Evolutionary conservation across 768 basidiomycete genomes (phyloP), one percentile per base, ranked within the genome.

Genomic region (Serpula lacrymans): DNA sequence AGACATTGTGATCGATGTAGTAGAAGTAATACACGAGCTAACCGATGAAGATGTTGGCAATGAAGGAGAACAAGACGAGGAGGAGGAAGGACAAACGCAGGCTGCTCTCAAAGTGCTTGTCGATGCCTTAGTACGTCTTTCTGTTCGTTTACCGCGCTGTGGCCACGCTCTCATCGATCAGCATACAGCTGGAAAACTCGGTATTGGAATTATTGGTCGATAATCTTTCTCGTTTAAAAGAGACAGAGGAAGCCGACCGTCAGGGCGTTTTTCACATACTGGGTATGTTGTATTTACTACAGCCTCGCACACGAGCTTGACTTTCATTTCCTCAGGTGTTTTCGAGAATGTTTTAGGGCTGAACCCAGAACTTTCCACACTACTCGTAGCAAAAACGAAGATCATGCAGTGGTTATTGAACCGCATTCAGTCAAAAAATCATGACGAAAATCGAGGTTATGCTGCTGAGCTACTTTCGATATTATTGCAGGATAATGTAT

Each of bases 1-100:
- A 34, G 96, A 99, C 64, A 97, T 99, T 45, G 88, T 88, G n/a
- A 88, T 98, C 40, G 93, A 96, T 50, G 86, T 91, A 23, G 82
- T 98, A 25, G 89, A 94, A 57, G 76, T 95, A 14, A 71, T 99
- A 5, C 84, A 92, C 52, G 96, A 99, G 62, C 74, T 97, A 46
- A 95, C 93, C 1, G 96, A 99, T 50, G 96, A 98, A 62, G 95
- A 98, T 52, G 89, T 90, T 2, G 88, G 87, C 4, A 82, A 87
- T 34, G 88, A 84, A 52, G 77, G 58, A 2, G 80, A 78, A 18
- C 80, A 77, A 8, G 77, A 84, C 0, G 84, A 84, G 17, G 78
- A 78, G 10, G 78, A 71, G 24, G 73, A 76, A 41, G 78, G 80
- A 44, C 71, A 70, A 21, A 65, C 74, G 16, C 80, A 82, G 46